A percentile compares a stretch with the other conserved stretches of the same genome.
These are phyloP conservation scores for Cryptococcus jaspeensis DNA, from an alignment of 1,284 basidiomycete species.

Conservation along the genomic window DNA sequence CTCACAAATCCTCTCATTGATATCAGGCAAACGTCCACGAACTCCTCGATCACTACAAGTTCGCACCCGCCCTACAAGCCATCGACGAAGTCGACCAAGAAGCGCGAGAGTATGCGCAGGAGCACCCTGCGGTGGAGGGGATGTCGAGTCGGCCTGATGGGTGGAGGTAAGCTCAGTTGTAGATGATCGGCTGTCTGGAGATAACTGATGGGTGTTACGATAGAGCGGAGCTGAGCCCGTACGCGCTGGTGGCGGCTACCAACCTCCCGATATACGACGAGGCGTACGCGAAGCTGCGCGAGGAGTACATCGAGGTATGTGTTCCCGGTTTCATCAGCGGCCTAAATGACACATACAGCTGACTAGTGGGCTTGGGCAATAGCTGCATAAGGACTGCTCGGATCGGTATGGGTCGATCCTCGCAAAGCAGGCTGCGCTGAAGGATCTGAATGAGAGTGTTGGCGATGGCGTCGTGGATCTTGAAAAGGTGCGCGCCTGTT, in stretches of 20 bases:
- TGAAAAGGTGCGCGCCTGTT: constrained; percentile 34
- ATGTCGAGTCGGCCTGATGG: constrained; percentile 27
- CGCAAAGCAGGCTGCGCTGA: constrained; percentile 39
- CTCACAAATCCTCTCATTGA: background rate
- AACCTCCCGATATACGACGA: constrained; percentile 46
- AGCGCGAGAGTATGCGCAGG: constrained; percentile 23
- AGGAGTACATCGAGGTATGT: constrained; percentile 44
- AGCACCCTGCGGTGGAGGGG: constrained; percentile 9
- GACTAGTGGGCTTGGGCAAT: background rate
- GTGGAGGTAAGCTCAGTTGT: constrained; percentile 37
- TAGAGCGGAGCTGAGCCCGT: constrained; percentile 41
- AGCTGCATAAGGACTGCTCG: constrained; percentile 35
- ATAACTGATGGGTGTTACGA: background rate
- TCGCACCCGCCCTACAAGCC: constrained; percentile 27
- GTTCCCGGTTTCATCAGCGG: no score
- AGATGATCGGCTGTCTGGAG: background rate
- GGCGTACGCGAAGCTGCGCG: constrained; percentile 34
- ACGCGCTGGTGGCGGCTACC: constrained; percentile 38
- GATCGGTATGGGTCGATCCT: constrained; percentile 34
- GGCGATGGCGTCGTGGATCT: constrained; percentile 44
- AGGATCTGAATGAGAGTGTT: constrained; percentile 37
- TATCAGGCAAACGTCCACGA: constrained; percentile 25
- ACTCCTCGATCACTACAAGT: constrained; percentile 38
- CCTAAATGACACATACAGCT: background rate
- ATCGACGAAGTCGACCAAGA: constrained; percentile 41